phyloP scores from a whole-genome alignment of 2,329 filamentous ascomycete species.

The Cercospora nicotianae region DNA sequence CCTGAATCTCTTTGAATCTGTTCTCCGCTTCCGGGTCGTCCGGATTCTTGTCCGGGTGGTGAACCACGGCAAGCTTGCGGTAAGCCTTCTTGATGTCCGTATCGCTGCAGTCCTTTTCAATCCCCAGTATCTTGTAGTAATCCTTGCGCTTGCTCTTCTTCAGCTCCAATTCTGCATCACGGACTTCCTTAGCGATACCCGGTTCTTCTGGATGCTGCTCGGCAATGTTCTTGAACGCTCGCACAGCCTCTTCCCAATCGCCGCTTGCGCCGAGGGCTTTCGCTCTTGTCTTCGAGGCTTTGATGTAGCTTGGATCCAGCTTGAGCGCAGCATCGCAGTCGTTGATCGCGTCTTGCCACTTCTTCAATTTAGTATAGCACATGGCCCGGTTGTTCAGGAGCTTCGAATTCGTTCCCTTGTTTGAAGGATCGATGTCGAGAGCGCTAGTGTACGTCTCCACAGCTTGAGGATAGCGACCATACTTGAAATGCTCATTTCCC shows the following conservation, averaged over 20 bases:
- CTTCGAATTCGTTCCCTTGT: slow-evolving; percentile 93
- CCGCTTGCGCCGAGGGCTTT: slow-evolving; percentile 83
- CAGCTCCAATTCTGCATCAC: slow-evolving; percentile 86
- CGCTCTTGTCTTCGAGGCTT: slow-evolving; percentile 90
- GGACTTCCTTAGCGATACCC: slow-evolving; percentile 77
- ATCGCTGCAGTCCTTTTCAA: slow-evolving; percentile 82
- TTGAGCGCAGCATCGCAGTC: slow-evolving; percentile 84
- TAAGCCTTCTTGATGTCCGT: slow-evolving; percentile 94
- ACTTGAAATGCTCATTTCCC: slow-evolving; percentile 88
- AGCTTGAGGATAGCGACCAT: slow-evolving; percentile 73
- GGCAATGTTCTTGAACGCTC: slow-evolving; percentile 82
- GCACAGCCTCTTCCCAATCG: slow-evolving; percentile 87
- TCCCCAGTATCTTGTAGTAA: slow-evolving; percentile 94
- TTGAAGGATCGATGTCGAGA: slow-evolving; percentile 78
- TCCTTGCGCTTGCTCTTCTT: slow-evolving; percentile 98
- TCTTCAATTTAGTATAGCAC: slow-evolving; percentile 78
- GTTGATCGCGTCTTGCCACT: slow-evolving; percentile 74
- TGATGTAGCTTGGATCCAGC: slow-evolving; percentile 80
- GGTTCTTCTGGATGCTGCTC: slow-evolving; percentile 82
- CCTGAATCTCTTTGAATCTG: slow-evolving; percentile 95
- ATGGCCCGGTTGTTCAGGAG: slow-evolving; percentile 90
- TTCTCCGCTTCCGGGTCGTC: slow-evolving; percentile 80
- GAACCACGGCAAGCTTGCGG: slow-evolving; percentile 86
- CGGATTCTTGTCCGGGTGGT: slow-evolving; percentile 97
- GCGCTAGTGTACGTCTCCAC: slow-evolving; percentile 83